Evolutionary conservation across 2,329 filamentous ascomycete species (phyloP).

Genomic region (Teratosphaeria viscida): DNA sequence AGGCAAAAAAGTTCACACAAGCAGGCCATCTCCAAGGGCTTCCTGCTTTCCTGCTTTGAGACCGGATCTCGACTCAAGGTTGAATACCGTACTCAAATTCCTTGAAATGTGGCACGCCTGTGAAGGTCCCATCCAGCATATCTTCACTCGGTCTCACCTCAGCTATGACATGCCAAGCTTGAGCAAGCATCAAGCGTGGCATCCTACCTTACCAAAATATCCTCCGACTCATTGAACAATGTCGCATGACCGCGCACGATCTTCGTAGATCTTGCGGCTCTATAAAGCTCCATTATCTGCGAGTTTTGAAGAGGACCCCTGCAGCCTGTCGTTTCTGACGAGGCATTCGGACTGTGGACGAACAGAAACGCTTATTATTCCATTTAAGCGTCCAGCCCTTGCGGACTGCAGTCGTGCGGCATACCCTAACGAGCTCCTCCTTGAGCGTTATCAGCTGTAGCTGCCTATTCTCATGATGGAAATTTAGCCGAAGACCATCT

Average conservation of each 20-base stretch:
- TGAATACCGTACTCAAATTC: background rate
- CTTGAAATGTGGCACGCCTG: background rate
- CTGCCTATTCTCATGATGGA: background rate
- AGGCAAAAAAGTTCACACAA: too few species aligned
- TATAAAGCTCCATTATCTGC: background rate
- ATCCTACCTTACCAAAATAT: background rate
- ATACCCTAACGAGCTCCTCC: background rate
- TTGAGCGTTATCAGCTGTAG: background rate
- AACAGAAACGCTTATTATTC: background rate
- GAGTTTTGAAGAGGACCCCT: background rate
- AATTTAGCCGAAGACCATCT: background rate
- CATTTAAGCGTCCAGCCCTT: background rate
- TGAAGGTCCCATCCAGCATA: background rate
- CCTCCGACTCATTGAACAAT: background rate
- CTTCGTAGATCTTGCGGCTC: background rate
- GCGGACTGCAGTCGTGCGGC: background rate
- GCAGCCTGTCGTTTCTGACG: background rate
- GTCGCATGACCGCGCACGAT: background rate
- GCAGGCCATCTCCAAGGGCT: too few species aligned
- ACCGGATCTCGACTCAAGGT: too few species aligned
- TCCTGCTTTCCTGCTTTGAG: too few species aligned
- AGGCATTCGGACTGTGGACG: background rate
- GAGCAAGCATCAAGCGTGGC: background rate
- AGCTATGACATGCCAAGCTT: background rate
- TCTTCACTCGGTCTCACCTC: background rate